A percentile compares a stretch with the other conserved stretches of the same genome.
Evolutionary conservation across 768 basidiomycete species (phyloP).

Genomic region (Tylopilus rubrobrunneus): DNA sequence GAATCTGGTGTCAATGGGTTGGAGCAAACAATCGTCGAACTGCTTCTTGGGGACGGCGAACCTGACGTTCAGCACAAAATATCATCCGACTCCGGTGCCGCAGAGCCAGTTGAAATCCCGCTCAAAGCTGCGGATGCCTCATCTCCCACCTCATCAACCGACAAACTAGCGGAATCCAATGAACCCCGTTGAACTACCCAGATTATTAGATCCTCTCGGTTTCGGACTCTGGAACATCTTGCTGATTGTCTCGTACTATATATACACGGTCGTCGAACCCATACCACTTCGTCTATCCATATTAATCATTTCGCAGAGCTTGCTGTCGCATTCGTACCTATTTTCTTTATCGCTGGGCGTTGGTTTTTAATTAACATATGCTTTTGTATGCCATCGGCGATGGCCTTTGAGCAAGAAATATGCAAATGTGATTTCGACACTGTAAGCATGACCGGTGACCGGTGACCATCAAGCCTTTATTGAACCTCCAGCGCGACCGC

Average conservation of each 20-base stretch:
- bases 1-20: slow-evolving; percentile 29
- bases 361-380: slow-evolving; percentile 16
- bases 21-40: slow-evolving; percentile 50
- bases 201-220: not conserved
- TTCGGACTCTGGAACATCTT: slow-evolving; percentile 8
- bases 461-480: slow-evolving; percentile 22
- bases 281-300: slow-evolving; percentile 12
- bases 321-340: slow-evolving; percentile 10
- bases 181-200: slow-evolving; percentile 17
- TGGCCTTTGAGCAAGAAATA: not conserved
- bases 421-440: not conserved
- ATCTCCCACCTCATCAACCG: not conserved
- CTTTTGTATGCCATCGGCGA: slow-evolving; percentile 2
- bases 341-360: slow-evolving; percentile 4
- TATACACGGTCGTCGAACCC: slow-evolving; percentile 12
- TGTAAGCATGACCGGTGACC: not conserved
- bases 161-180: not conserved
- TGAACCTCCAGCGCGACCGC: slow-evolving; percentile 78
- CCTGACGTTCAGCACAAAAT: not conserved
- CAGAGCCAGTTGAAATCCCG: slow-evolving; percentile 2
- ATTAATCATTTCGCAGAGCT: slow-evolving; percentile 11
- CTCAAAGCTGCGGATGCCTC: not conserved
- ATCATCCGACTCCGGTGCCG: not conserved
- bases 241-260: slow-evolving; percentile 7
- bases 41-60: slow-evolving; percentile 33